Conservation (phyloP, 345 rosid species). For the Excoecaria agallocha region DNA sequence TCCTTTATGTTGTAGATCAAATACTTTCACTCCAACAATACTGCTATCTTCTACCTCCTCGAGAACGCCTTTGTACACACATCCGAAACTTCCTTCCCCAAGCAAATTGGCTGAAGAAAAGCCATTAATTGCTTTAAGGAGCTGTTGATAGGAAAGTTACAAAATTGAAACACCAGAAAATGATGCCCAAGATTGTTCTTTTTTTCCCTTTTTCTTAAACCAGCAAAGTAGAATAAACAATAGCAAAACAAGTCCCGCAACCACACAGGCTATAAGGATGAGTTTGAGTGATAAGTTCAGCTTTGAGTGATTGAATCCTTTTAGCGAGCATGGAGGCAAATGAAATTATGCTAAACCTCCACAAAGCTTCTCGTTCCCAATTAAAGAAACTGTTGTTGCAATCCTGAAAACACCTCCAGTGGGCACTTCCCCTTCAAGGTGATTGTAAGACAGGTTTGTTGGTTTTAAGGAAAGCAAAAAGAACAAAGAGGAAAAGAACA, state of each 20-base stretch:
- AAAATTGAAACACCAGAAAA: not conserved
- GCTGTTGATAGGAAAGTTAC: slow-evolving; percentile 22
- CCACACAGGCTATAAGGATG: not conserved
- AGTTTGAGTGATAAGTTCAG: not conserved
- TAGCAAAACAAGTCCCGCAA: not conserved
- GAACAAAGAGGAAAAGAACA: no score
- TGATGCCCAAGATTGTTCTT: not conserved
- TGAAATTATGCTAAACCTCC: no score
- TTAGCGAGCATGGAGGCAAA: no score
- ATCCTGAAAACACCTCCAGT: no score
- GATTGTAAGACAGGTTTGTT: no score
- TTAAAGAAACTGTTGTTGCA: no score
- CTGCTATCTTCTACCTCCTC: not conserved
- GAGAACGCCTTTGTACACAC: slow-evolving; percentile 2
- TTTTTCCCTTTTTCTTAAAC: not conserved
- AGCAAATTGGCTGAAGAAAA: slow-evolving; percentile 24
- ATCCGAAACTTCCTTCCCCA: slow-evolving; percentile 29
- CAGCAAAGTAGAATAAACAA: not conserved
- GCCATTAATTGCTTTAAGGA: slow-evolving; percentile 24
- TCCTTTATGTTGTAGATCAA: not conserved
- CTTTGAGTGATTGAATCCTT: no score
- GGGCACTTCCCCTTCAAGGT: no score
- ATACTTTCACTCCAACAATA: not conserved
- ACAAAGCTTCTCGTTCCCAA: no score
- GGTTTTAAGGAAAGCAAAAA: no score